Evolutionary conservation across 1,284 basidiomycete species (phyloP).

Genomic region (Cerioporus squamosus): DNA sequence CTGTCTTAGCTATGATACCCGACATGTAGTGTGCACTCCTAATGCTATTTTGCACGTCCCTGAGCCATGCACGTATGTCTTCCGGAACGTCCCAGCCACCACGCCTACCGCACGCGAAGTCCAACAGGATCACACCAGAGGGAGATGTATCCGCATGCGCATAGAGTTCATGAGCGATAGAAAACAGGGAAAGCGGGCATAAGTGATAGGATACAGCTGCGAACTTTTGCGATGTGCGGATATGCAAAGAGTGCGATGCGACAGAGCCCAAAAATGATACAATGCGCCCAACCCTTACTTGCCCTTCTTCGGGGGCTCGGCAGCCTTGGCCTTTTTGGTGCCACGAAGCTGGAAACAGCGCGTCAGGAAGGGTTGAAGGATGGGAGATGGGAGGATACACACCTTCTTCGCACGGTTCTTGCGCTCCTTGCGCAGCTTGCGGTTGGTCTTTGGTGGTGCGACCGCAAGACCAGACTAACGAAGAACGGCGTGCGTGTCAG

Average conservation of each 20-base stretch:
- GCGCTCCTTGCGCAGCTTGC: constrained; percentile 99
- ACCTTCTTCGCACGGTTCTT: constrained; percentile 99
- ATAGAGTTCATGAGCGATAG: constrained; percentile 47
- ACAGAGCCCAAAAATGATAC: constrained; percentile 29
- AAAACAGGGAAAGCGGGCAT: constrained; percentile 40
- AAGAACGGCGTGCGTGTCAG: background rate
- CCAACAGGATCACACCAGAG: background rate
- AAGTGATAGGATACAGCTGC: constrained; percentile 46
- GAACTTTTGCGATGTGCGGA: constrained; percentile 37
- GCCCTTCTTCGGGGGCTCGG: constrained; percentile 87
- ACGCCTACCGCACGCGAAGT: background rate
- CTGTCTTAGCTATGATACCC: constrained; percentile 38
- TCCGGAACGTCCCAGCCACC: too few species aligned
- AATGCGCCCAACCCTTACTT: constrained; percentile 59
- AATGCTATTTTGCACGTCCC: constrained; percentile 23
- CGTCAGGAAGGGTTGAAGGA: background rate
- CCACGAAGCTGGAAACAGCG: constrained; percentile 71
- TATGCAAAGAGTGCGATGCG: constrained; percentile 42
- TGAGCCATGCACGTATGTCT: background rate
- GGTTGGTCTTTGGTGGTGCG: constrained; percentile 92
- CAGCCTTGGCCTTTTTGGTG: constrained; percentile 92
- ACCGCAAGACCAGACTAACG: constrained; percentile 78
- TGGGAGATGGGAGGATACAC: constrained; percentile 19
- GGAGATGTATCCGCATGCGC: constrained; percentile 40
- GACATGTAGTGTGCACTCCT: constrained; percentile 30